Evolutionary conservation across 768 basidiomycete genomes (phyloP), one percentile per base, ranked within the genome.

Genomic region (Lactarius vividus): DNA sequence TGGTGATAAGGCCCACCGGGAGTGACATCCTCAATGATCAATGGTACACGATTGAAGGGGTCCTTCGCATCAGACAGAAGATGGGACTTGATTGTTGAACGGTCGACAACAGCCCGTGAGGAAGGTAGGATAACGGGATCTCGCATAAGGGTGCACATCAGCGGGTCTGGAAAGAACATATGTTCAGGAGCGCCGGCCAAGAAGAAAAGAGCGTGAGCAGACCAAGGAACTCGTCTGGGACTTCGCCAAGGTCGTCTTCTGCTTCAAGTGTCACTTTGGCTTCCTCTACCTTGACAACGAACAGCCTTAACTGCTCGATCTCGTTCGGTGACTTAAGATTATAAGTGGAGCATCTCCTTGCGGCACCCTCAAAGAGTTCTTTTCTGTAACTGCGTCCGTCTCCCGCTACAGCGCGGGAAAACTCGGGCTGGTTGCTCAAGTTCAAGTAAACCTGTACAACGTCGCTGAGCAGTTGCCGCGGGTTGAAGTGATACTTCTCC

Each of bases 201-300:
- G 16, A 52, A 54, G 46, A 44, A 59, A 63, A 4, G 59, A 33
- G 65, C 39, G 59, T 13, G 68, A 26, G 72, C 87, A 59, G 71
- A 94, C 95, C 96, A 58, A 95, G 76, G 82, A 90, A 98, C 74
- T 99, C 96, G 52, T 99, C 97, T 0, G 97, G 97, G 59, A 96
- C 77, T 23, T 98, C 97, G 35, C 91, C 94, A 33, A 94, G 78
- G 72, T 96, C 94, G 26, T 97, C 92, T 73, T 97, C 95, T 40
- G 89, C 94, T 71, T 92, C 88, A 64, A 98, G 81, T 11, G 79
- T 81, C n/a, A 82, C 82, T 75, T 87, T 93, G 63, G 86, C 85
- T 71, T 86, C 89, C 75, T 98, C 97, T 1, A 97, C 94, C 72
- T 88, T 89, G 53, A 76, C 79, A 16, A 92, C 87, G 75, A 99